Base-by-base conservation (phyloP, 257 asterid genomes). In the Anisodus tanguticus region DNA sequence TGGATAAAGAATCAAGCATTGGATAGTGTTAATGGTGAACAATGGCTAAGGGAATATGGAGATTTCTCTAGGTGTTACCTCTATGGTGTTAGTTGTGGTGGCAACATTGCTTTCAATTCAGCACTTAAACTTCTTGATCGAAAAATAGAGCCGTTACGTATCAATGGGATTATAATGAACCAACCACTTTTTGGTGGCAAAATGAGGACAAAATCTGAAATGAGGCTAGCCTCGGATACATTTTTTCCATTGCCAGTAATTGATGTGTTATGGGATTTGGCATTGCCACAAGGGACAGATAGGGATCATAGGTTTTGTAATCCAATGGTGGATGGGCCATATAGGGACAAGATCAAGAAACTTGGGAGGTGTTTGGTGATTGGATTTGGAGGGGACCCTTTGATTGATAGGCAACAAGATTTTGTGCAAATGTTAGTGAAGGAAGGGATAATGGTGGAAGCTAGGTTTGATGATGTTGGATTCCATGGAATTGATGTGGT, bases 321-420 rank as follows among this genome's bases (percentile, higher is more conserved):
- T 60, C 98, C 98, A 3, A 83, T 94, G 43, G 15, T 35, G 51
- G 98, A 96, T 78, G 84, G 81, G 35, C 82, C 89, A 7, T 53
- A 66, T 62, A 90, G 71, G 86, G 95, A 89, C 80, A 94, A 92
- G 88, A 82, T 92, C 55, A 88, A 83, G 84, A 76, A 82, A 1
- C 71, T 95, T 63, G 98, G 97, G 85, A 89, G 93, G 84, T 89
- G 94, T 13, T 84, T 96, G 90, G 96, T 96, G 8, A 90, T 93
- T 55, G 99, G 99, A 1, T 94, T 94, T 70, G 97, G 97, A 3
- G 99, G 99, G 6, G 98, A 94, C 15, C 95, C 97, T 47, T 72
- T 93, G 91, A 83, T 94, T 45, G 99, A 96, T 80, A 89, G 98
- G 83, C 97, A 94, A 79, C 97, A 93, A 57, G 88, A 89, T 0